Evolutionary conservation across 257 asterid species (phyloP).

Genomic region (Cordia subcordata): DNA sequence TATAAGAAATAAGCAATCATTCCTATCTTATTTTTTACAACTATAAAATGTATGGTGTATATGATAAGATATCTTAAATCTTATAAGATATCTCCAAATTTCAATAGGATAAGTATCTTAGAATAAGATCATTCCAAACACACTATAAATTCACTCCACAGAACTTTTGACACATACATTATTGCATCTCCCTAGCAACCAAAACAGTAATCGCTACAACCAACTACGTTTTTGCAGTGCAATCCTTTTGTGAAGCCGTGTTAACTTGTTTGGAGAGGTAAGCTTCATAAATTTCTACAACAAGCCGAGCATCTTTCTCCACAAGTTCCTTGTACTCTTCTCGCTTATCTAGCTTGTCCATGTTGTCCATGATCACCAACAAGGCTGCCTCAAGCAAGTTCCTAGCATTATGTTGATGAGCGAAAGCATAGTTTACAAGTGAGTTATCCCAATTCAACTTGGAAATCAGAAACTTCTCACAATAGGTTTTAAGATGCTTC

Average conservation of each 20-base stretch:
- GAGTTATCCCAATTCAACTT: constrained; percentile 69
- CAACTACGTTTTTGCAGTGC: constrained; percentile 27
- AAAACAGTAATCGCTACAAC: not conserved
- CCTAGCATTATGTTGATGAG: constrained; percentile 72
- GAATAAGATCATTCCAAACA: too few relatives aligned
- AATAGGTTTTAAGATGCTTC: constrained; percentile 69
- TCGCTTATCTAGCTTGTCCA: constrained; percentile 63
- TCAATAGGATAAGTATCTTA: too few relatives aligned
- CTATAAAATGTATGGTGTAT: too few relatives aligned
- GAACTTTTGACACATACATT: not conserved
- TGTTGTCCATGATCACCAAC: constrained; percentile 61
- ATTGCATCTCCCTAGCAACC: not conserved
- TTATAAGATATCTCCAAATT: too few relatives aligned
- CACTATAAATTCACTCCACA: too few relatives aligned
- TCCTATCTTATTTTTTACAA: too few relatives aligned
- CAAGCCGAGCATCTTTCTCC: constrained; percentile 79
- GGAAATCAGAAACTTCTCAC: constrained; percentile 72
- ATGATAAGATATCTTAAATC: too few relatives aligned
- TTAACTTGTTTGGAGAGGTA: constrained; percentile 74
- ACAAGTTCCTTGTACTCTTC: constrained; percentile 72
- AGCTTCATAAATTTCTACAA: constrained; percentile 72
- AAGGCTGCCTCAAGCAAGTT: constrained; percentile 61
- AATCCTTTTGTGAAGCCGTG: constrained; percentile 58
- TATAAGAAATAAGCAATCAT: too few relatives aligned
- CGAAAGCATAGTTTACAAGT: constrained; percentile 67